phyloP scores from a whole-genome alignment of 2,329 filamentous ascomycete species.

The Dryadomyces quercus-mongolicae region DNA sequence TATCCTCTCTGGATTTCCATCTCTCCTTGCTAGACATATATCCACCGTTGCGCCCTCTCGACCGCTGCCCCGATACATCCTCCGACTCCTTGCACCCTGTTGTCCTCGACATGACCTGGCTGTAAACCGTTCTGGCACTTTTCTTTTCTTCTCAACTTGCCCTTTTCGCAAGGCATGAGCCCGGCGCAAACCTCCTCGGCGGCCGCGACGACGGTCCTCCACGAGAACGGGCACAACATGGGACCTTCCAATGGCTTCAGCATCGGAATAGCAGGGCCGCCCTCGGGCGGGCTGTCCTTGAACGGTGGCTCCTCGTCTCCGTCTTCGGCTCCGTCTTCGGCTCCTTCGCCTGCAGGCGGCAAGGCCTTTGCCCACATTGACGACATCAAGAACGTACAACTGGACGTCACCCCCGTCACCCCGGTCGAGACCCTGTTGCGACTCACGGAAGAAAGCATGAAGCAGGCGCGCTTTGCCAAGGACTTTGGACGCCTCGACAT shows the following conservation, averaged over 20 bases:
- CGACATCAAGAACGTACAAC: conserved; percentile 10
- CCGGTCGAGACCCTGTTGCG: conserved; percentile 42
- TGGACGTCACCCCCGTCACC: conserved; percentile 34
- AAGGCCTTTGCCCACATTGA: conserved; percentile 10
- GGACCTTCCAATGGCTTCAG: conserved; percentile 1
- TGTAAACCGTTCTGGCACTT: background rate
- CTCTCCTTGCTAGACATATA: background rate
- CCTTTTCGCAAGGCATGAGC: background rate
- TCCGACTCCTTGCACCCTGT: background rate
- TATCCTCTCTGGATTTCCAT: background rate
- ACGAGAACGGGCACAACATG: background rate
- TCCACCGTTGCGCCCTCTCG: too few relatives aligned
- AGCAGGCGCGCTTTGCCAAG: conserved; percentile 48
- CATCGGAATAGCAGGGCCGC: background rate
- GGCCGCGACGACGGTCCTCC: conserved; percentile 7
- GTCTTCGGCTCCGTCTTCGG: background rate
- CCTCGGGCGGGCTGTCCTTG: background rate
- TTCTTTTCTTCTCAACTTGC: background rate
- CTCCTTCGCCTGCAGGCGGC: background rate
- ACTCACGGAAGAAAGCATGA: conserved; percentile 38
- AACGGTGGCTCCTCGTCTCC: background rate
- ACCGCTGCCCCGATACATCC: background rate
- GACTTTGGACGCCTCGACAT: conserved; percentile 56
- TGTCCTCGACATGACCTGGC: background rate
- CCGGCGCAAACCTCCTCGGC: conserved; percentile 7